Percentiles rank a stretch among this genome's conserved stretches.
Evolutionary conservation across 176 grass and related monocot genomes (phyloP).

Genomic region (Carex pumila): DNA sequence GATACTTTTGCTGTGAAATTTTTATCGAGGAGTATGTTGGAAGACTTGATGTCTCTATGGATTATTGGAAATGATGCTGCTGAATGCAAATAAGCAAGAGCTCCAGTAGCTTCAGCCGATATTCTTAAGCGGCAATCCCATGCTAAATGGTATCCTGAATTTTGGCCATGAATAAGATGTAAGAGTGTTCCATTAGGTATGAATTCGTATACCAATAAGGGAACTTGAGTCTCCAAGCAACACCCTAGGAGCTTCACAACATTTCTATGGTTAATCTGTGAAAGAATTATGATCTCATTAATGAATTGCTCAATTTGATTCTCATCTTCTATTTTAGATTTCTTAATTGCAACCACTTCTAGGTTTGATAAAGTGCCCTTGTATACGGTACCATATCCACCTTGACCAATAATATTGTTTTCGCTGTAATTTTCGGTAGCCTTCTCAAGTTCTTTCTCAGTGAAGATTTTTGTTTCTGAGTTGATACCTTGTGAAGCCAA

Average conservation of each 20-base stretch:
- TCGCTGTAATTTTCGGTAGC: conserved; percentile 6
- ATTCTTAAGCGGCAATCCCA: conserved; percentile 3
- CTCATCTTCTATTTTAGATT: neutral
- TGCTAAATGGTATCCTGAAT: neutral
- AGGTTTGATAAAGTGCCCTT: neutral
- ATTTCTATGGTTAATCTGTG: conserved; percentile 18
- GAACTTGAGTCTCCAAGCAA: conserved; percentile 14
- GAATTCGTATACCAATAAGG: conserved; percentile 10
- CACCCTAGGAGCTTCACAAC: conserved; percentile 16
- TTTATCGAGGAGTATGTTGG: conserved; percentile 15
- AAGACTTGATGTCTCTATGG: conserved; percentile 20
- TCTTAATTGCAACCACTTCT: conserved; percentile 23
- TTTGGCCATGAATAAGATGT: neutral
- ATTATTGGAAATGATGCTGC: conserved; percentile 13
- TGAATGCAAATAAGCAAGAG: conserved; percentile 17
- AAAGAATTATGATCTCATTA: conserved; percentile 17
- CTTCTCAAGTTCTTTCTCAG: neutral
- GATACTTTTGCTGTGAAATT: conserved; percentile 9
- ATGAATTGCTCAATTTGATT: conserved; percentile 18
- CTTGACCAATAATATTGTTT: conserved; percentile 1
- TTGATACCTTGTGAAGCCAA: conserved; percentile 6
- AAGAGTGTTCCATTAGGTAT: conserved; percentile 18
- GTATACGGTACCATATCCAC: conserved; percentile 10
- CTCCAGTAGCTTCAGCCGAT: conserved; percentile 4
- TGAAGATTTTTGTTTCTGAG: conserved; percentile 8